A percentile compares a stretch with the other conserved stretches of the same genome.
phyloP scores from a whole-genome alignment of 495 filamentous ascomycete genomes.

The Aspergillus baeticus region DNA sequence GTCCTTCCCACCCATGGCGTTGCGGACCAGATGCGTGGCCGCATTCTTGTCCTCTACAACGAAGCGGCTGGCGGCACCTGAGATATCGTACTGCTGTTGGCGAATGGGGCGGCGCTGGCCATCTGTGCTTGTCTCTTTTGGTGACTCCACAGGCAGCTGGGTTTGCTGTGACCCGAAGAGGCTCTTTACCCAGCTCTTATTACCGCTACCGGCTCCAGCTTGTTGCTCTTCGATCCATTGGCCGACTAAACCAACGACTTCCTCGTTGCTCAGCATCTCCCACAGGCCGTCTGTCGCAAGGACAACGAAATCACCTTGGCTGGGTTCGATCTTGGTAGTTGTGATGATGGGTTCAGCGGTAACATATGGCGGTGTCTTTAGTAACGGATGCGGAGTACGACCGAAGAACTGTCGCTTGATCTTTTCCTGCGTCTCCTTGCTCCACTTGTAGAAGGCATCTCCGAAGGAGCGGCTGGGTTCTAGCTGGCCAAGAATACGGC shows the following conservation, averaged over 20 bases:
- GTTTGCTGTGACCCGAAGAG: conserved; percentile 50
- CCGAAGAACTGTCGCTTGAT: conserved; percentile 86
- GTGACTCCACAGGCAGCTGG: conserved; percentile 52
- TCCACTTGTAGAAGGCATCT: conserved; percentile 97
- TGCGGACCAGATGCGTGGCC: conserved; percentile 92
- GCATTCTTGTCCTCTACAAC: conserved; percentile 95
- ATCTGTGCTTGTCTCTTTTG: conserved; percentile 49
- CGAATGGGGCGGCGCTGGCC: conserved; percentile 72
- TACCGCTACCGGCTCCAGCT: conserved; percentile 38
- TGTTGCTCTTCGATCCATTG: conserved; percentile 88
- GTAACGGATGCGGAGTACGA: conserved; percentile 62
- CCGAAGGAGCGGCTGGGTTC: conserved; percentile 94
- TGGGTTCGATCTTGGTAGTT: conserved; percentile 89
- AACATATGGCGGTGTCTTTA: conserved; percentile 94
- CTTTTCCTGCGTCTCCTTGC: conserved; percentile 71
- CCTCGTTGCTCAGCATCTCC: conserved; percentile 99
- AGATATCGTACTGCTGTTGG: conserved; percentile 76
- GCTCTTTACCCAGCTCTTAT: conserved; percentile 45
- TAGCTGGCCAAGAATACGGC: conserved; percentile 85
- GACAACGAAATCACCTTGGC: conserved; percentile 90
- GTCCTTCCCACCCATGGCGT: conserved; percentile 92
- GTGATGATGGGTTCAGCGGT: conserved; percentile 95
- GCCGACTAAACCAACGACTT: conserved; percentile 93
- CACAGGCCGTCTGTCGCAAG: conserved; percentile 97
- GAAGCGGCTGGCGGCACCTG: conserved; percentile 71